phyloP scores from a whole-genome alignment of 2,329 filamentous ascomycete genomes.

The Daldinia sp. region DNA sequence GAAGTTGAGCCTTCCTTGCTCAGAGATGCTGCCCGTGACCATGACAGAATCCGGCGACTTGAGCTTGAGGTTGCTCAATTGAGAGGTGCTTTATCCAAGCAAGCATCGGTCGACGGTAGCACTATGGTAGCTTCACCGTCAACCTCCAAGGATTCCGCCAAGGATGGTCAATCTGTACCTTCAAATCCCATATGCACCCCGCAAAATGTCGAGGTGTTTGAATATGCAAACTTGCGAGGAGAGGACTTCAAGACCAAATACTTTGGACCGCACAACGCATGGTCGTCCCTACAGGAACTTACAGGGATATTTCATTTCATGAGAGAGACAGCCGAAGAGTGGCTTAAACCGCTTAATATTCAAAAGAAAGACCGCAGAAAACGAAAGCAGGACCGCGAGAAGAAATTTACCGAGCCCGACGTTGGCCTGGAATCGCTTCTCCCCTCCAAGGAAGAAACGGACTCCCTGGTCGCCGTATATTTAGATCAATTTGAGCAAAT shows the following conservation, averaged over 20 bases:
- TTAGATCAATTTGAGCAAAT: constrained; percentile 64
- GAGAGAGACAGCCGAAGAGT: constrained; percentile 69
- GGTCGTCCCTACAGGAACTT: constrained; percentile 65
- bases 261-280: constrained; percentile 67
- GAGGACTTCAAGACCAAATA: constrained; percentile 68
- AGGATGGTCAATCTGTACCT: constrained; percentile 49
- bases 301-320: constrained; percentile 66
- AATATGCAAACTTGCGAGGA: constrained; percentile 65
- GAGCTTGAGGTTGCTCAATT: constrained; percentile 67
- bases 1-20: constrained; percentile 46
- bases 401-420: constrained; percentile 57
- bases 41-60: constrained; percentile 66
- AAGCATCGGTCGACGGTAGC: constrained; percentile 59
- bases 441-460: constrained; percentile 57
- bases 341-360: constrained; percentile 65
- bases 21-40: constrained; percentile 57
- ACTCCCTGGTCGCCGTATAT: constrained; percentile 59
- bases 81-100: constrained; percentile 59
- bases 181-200: constrained; percentile 48
- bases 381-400: constrained; percentile 61
- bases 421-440: constrained; percentile 59
- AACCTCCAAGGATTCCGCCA: constrained; percentile 55
- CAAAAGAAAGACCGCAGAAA: constrained; percentile 64
- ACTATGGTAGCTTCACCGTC: constrained; percentile 58
- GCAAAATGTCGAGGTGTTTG: constrained; percentile 47